Percentiles rank a stretch among this genome's conserved stretches.
Evolutionary conservation across 2,329 filamentous ascomycete genomes (phyloP).

Genomic region (Trichoderma aggressivum): DNA sequence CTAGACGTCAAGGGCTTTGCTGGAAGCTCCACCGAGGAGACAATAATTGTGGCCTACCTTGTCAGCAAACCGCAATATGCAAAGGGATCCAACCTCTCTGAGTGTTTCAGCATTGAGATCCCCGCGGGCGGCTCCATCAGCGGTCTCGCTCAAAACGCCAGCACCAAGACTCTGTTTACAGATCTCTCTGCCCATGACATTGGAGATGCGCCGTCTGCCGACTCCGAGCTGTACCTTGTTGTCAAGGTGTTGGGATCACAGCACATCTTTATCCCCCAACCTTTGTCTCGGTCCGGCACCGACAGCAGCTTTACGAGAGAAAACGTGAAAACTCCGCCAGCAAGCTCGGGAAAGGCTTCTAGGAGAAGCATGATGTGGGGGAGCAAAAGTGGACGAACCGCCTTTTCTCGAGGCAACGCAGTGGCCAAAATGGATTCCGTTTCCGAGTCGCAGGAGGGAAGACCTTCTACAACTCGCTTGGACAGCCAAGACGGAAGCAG

Average conservation of each 20-base stretch:
- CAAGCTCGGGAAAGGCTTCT: constrained; percentile 50
- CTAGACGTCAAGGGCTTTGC: constrained; percentile 81
- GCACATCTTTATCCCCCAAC: constrained; percentile 45
- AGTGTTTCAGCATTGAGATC: constrained; percentile 77
- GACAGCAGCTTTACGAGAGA: constrained; percentile 44
- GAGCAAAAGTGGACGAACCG: constrained; percentile 52
- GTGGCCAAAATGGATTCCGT: constrained; percentile 53
- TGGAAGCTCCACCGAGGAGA: constrained; percentile 70
- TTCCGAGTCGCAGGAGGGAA: constrained; percentile 48
- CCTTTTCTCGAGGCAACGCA: constrained; percentile 50
- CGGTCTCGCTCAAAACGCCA: constrained; percentile 60
- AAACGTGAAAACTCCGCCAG: constrained; percentile 45
- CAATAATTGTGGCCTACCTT: constrained; percentile 73
- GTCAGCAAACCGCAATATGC: constrained; percentile 67
- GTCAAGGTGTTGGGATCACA: constrained; percentile 69
- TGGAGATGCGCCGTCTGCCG: constrained; percentile 58
- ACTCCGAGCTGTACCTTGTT: constrained; percentile 76
- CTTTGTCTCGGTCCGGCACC: constrained; percentile 51
- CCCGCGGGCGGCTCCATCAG: constrained; percentile 70
- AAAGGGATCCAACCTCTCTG: constrained; percentile 67
- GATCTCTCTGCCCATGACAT: constrained; percentile 77
- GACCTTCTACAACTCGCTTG: constrained; percentile 34
- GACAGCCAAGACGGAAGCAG: constrained; percentile 44
- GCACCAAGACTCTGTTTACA: constrained; percentile 81
- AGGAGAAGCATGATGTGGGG: constrained; percentile 70